A percentile compares a stretch with the other conserved stretches of the same genome.
Evolutionary conservation across 2,329 filamentous ascomycete species (phyloP).

Genomic region (Colletotrichum karsti): DNA sequence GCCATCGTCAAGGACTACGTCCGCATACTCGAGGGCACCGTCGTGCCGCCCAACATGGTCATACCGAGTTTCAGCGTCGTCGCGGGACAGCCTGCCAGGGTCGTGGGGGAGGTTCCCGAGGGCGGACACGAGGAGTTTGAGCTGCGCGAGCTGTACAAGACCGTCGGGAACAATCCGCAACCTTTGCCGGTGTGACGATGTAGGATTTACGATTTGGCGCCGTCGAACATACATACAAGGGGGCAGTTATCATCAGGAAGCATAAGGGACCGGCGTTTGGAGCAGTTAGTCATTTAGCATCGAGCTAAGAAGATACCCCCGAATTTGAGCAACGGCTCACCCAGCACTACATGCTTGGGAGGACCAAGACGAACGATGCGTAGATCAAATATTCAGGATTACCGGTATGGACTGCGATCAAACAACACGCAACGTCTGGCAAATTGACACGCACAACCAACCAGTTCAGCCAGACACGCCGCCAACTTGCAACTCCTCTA

Average conservation of each 20-base stretch:
- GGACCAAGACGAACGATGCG: too few species aligned
- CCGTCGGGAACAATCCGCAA: constrained; percentile 65
- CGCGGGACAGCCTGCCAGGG: constrained; percentile 80
- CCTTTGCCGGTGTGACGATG: constrained; percentile 19
- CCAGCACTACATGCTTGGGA: too few species aligned
- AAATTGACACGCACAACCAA: too few species aligned
- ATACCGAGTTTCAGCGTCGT: constrained; percentile 93
- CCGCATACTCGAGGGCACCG: constrained; percentile 82
- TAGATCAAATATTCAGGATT: too few species aligned
- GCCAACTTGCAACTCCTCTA: too few species aligned
- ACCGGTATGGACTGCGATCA: too few species aligned
- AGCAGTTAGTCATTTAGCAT: not conserved
- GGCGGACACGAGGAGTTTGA: constrained; percentile 73
- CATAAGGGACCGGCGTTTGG: constrained; percentile 2
- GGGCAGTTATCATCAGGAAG: not conserved
- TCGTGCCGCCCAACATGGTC: constrained; percentile 89
- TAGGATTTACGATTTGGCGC: too few species aligned
- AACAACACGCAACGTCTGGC: too few species aligned
- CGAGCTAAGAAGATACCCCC: constrained; percentile 20
- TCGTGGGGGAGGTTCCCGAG: constrained; percentile 83
- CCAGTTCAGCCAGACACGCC: too few species aligned
- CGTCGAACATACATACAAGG: too few species aligned
- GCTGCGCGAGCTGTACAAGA: constrained; percentile 71
- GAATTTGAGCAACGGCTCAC: not conserved
- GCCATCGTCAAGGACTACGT: constrained; percentile 95